Percentiles rank a stretch among this genome's conserved stretches.
Conservation (phyloP, 768 basidiomycete species). For the Crepidotus variabilis region DNA sequence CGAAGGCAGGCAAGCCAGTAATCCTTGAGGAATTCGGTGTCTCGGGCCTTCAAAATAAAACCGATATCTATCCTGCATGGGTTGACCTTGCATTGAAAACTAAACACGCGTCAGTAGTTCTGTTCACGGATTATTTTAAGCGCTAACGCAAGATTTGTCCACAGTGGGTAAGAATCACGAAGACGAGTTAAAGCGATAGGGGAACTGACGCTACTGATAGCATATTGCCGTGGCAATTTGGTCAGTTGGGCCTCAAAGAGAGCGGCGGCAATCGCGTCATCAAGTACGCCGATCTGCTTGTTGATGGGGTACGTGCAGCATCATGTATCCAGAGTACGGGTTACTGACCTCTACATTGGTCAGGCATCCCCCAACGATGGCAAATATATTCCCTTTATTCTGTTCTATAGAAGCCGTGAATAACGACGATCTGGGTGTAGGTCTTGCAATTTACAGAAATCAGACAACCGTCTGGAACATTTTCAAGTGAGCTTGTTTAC, state of each 20-base stretch:
- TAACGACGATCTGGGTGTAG: conserved; percentile 17
- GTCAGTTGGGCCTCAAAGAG: conserved; percentile 44
- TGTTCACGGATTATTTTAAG: background rate
- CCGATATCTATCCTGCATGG: conserved; percentile 47
- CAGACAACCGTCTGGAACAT: conserved; percentile 48
- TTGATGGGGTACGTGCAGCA: conserved; percentile 34
- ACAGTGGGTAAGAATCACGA: conserved; percentile 24
- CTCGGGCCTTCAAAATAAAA: conserved; percentile 41
- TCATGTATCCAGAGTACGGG: background rate
- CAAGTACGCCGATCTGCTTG: conserved; percentile 51
- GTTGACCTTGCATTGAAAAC: conserved; percentile 44
- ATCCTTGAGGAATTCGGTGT: conserved; percentile 65
- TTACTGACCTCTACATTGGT: background rate
- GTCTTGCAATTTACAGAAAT: conserved; percentile 48
- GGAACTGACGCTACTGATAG: conserved; percentile 18
- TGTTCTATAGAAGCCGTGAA: background rate
- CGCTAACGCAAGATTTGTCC: background rate
- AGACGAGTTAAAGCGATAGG: background rate
- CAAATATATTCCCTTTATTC: conserved; percentile 15
- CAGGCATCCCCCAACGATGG: conserved; percentile 57
- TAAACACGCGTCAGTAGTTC: conserved; percentile 40
- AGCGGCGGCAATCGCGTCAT: conserved; percentile 48
- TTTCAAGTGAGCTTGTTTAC: conserved; percentile 36
- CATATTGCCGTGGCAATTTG: conserved; percentile 61
- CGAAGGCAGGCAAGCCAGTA: conserved; percentile 53